Evolutionary conservation across 2,329 filamentous ascomycete species (phyloP), one percentile per base, ranked within the genome.

Genomic region (Zalaria obscura): DNA sequence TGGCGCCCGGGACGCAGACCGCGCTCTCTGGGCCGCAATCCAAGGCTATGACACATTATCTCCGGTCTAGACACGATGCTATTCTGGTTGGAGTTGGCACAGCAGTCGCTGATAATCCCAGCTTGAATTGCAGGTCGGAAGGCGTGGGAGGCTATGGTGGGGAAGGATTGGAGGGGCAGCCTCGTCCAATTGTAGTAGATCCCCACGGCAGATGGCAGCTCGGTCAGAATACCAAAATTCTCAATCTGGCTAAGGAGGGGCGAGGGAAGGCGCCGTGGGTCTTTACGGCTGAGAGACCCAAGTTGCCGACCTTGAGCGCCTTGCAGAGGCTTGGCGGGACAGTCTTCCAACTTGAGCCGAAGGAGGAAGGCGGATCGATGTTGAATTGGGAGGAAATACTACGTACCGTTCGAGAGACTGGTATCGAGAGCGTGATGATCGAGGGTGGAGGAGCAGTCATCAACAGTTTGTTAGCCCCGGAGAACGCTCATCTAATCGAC

Each of bases 11-110:
- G 9, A 69, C 77, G n/a, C 83, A 82, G 49, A 96, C 89, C 2
- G 69, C 74, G 0, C 73, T 96, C 9, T 96, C 89, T 1, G 88
- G 88, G 3, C 75, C 81, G 0, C 70, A 79, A 48, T 85, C 85
- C 32, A 94, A 94, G 61, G 75, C 83, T 40, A 93, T 96, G 85
- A 95, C 89, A 0, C 89, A 96, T 61, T 85, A 83, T 57, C 73
- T 96, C 27, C 83, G 89, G 52, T 79, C 80, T 8, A 74, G 72
- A 10, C 87, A 96, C 62, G 77, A 83, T 47, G 86, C 84, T 33
- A 93, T 95, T 50, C 70, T 93, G 25, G 69, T 96, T 28, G 89
- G 89, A 25, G 84, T 81, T 4, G 82, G 82, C 3, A 96, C 89
- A 1, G 83, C 86, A 5, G 67, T 85, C 26, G 81, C 84, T 18